phyloP scores from a whole-genome alignment of 768 basidiomycete species.

The Arthromyces matolae region DNA sequence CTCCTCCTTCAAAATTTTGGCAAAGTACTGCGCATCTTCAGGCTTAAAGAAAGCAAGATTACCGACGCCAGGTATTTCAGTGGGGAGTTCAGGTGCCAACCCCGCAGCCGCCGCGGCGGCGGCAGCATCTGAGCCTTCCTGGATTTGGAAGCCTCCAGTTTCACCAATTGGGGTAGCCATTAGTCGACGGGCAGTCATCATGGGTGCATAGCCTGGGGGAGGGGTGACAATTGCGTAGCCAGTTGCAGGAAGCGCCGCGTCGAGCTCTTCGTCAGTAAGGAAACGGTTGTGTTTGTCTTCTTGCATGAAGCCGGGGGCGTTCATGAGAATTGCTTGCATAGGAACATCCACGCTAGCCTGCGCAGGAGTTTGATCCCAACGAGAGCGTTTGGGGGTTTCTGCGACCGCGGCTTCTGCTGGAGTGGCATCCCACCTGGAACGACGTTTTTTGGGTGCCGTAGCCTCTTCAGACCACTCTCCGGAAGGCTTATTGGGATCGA shows the following conservation, averaged over 20 bases:
- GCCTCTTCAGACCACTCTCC: constrained; percentile 77
- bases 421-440: constrained; percentile 95
- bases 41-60: constrained; percentile 97
- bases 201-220: constrained; percentile 88
- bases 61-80: constrained; percentile 97
- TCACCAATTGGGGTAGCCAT: constrained; percentile 53
- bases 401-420: constrained; percentile 62
- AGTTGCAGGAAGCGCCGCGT: constrained; percentile 77
- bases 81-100: constrained; percentile 88
- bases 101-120: constrained; percentile 88
- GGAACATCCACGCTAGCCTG: constrained; percentile 53
- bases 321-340: constrained; percentile 84
- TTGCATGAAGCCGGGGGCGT: constrained; percentile 80
- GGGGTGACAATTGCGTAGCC: constrained; percentile 93
- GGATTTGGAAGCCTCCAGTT: constrained; percentile 91
- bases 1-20: constrained; percentile 92
- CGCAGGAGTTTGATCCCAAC: constrained; percentile 95
- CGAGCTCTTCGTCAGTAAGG: constrained; percentile 93
- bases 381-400: constrained; percentile 83
- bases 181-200: constrained; percentile 59
- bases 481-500: constrained; percentile 55
- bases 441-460: constrained; percentile 82
- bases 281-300: constrained; percentile 97
- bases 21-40: constrained; percentile 97
- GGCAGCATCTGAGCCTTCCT: constrained; percentile 90